phyloP scores from a whole-genome alignment of 108 stramenopile species.

The Nannochloropsis gaditana region DNA sequence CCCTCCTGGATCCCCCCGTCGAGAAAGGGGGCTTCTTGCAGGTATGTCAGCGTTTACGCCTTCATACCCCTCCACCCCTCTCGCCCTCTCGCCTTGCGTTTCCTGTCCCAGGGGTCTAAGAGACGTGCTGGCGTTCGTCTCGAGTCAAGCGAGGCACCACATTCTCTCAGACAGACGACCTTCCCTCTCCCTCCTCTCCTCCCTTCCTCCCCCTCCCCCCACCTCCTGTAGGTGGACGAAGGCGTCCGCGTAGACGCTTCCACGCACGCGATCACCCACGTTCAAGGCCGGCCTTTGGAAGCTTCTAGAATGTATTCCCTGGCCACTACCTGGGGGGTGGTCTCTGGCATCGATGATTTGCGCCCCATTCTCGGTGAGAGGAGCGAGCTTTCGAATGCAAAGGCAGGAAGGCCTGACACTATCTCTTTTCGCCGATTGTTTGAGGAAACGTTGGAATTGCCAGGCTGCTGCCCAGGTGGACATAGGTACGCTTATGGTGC shows the following conservation, averaged over 20 bases:
- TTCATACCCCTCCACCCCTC: no score
- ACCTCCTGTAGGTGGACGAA: not conserved
- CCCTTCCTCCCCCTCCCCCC: not conserved
- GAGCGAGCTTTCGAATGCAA: not conserved
- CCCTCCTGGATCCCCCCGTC: not conserved
- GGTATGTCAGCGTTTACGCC: not conserved
- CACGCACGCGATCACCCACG: not conserved
- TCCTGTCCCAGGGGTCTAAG: no score
- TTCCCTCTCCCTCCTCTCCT: not conserved
- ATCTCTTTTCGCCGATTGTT: no score
- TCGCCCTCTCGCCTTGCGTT: no score
- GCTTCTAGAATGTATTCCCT: not conserved
- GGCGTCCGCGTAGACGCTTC: not conserved
- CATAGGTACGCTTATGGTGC: no score
- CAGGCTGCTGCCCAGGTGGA: no score
- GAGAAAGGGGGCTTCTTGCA: slow-evolving; percentile 17
- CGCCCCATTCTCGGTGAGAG: not conserved
- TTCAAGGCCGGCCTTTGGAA: not conserved
- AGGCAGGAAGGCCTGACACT: no score
- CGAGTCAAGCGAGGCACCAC: no score
- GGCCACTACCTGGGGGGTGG: not conserved
- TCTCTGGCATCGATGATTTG: not conserved
- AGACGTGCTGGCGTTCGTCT: no score
- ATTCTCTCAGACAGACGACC: no score
- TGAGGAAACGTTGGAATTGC: no score